phyloP scores from a whole-genome alignment of 2,329 filamentous ascomycete genomes.

The Penicillium sp. region DNA sequence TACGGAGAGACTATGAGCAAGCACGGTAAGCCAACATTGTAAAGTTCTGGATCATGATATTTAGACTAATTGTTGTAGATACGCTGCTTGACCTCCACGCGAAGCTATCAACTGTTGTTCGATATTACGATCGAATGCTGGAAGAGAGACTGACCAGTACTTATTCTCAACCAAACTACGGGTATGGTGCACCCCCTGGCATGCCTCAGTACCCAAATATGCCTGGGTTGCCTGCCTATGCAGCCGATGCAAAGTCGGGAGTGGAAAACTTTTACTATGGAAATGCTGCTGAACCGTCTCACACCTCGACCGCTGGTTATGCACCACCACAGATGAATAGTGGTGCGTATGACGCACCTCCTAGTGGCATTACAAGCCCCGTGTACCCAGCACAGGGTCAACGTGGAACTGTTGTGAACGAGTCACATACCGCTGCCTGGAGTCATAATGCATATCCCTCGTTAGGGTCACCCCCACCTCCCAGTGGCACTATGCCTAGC shows the following conservation, averaged over 20 bases:
- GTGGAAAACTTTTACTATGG: constrained; percentile 27
- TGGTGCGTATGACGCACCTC: constrained; percentile 12
- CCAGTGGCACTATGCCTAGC: constrained; percentile 6
- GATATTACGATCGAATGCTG: constrained; percentile 97
- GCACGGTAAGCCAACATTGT: constrained; percentile 64
- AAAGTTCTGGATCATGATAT: no score
- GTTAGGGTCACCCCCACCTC: constrained; percentile 19
- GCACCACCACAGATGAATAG: constrained; percentile 9
- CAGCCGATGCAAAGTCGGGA: constrained; percentile 14
- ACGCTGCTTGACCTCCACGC: constrained; percentile 90
- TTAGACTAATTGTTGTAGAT: constrained; percentile 54
- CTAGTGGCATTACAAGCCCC: constrained; percentile 6
- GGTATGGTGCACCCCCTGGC: constrained; percentile 49
- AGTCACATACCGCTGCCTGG: constrained; percentile 16
- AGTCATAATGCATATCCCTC: constrained; percentile 19
- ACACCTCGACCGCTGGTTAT: constrained; percentile 12
- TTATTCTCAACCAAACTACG: constrained; percentile 76
- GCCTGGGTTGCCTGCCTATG: constrained; percentile 12
- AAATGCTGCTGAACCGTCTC: constrained; percentile 13
- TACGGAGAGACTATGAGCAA: constrained; percentile 99
- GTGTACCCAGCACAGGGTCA: constrained; percentile 16
- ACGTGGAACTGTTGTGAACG: constrained; percentile 5
- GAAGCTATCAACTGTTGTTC: constrained; percentile 91
- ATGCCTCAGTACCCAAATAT: constrained; percentile 21
- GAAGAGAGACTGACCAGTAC: constrained; percentile 92